A percentile compares a stretch with the other conserved stretches of the same genome.
Evolutionary conservation across 2,329 filamentous ascomycete genomes (phyloP).

Genomic region (Botrytis tulipae): DNA sequence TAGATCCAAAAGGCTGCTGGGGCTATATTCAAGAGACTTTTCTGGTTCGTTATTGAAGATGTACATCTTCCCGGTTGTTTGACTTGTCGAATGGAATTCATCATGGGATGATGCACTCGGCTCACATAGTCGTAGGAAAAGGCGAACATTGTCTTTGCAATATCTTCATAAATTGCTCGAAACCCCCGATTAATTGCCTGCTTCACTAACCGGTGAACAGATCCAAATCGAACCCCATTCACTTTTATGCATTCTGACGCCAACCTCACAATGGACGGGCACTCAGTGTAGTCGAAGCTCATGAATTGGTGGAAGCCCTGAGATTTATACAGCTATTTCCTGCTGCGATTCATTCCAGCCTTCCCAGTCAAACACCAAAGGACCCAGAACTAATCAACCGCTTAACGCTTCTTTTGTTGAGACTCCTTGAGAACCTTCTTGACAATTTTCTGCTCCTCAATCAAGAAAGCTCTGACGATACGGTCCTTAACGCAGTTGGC

Average conservation of each 20-base stretch:
- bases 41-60: not conserved
- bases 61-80: not conserved
- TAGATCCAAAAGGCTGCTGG: not conserved
- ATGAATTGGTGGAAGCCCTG: conserved; percentile 35
- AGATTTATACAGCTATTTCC: conserved; percentile 40
- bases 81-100: not conserved
- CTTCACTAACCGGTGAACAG: conserved; percentile 15
- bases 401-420: conserved; percentile 61
- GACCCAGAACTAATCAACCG: conserved; percentile 33
- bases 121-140: not conserved
- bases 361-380: conserved; percentile 39
- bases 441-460: conserved; percentile 99
- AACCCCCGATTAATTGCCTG: conserved; percentile 7
- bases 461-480: conserved; percentile 96
- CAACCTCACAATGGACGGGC: conserved; percentile 13
- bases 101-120: not conserved
- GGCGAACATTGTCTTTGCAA: conserved; percentile 1
- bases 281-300: conserved; percentile 31
- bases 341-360: conserved; percentile 39
- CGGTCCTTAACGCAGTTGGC: conserved; percentile 98
- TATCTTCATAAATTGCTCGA: conserved; percentile 3
- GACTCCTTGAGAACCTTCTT: conserved; percentile 99
- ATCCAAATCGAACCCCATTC: conserved; percentile 12
- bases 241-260: conserved; percentile 11
- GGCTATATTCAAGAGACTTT: not conserved